Evolutionary conservation across 2,329 filamentous ascomycete genomes (phyloP).

Genomic region (Thermoascus crustaceus): DNA sequence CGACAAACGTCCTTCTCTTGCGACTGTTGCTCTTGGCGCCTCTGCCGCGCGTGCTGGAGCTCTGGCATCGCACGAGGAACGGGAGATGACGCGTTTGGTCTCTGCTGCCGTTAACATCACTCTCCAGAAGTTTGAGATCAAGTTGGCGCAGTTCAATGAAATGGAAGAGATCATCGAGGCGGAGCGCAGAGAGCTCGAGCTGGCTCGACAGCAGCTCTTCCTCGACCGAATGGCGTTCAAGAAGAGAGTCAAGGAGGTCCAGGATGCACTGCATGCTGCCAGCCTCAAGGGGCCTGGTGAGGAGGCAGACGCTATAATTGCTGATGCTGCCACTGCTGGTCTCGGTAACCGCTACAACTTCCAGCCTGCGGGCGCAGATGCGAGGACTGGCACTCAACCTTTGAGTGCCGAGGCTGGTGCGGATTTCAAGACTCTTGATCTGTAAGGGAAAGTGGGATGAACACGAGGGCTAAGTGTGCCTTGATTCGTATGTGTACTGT

Average conservation of each 20-base stretch:
- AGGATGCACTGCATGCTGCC: slow-evolving; percentile 55
- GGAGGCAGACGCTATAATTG: slow-evolving; percentile 29
- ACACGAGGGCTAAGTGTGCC: background rate
- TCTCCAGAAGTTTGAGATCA: slow-evolving; percentile 92
- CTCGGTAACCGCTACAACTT: slow-evolving; percentile 35
- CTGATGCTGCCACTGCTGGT: slow-evolving; percentile 25
- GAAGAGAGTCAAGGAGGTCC: slow-evolving; percentile 73
- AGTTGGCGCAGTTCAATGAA: slow-evolving; percentile 91
- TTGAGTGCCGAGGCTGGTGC: slow-evolving; percentile 32
- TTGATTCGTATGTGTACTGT: slow-evolving; percentile 2
- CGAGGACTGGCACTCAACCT: slow-evolving; percentile 28
- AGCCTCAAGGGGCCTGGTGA: slow-evolving; percentile 36
- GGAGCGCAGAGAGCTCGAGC: slow-evolving; percentile 85
- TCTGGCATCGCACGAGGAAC: slow-evolving; percentile 90
- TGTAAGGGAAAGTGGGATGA: slow-evolving; percentile 20
- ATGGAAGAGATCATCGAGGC: slow-evolving; percentile 89
- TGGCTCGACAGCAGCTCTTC: slow-evolving; percentile 86
- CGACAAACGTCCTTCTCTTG: slow-evolving; percentile 38
- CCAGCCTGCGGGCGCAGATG: slow-evolving; percentile 25
- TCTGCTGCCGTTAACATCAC: slow-evolving; percentile 87
- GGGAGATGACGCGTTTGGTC: slow-evolving; percentile 89
- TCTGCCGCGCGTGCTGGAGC: slow-evolving; percentile 79
- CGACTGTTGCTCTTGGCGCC: slow-evolving; percentile 75
- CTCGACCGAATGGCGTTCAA: slow-evolving; percentile 86
- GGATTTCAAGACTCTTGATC: slow-evolving; percentile 36